Base-by-base conservation (phyloP, 768 basidiomycete genomes). In the Lenzites betulinus region DNA sequence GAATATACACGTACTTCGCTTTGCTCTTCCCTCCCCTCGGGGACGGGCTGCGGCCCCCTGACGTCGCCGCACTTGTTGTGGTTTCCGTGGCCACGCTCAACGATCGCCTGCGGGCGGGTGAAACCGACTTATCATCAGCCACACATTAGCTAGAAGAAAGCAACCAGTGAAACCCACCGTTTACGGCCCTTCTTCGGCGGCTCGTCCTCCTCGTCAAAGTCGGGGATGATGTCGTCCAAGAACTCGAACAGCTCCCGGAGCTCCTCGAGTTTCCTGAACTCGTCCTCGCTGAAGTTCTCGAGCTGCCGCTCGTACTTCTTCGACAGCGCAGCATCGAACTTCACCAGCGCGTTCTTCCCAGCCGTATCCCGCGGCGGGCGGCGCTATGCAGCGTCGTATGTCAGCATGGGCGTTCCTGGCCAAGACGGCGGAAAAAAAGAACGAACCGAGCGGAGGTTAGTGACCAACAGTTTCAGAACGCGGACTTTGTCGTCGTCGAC, bases 251-350 rank as follows among this genome's bases (percentile, higher is more conserved):
- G 67, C 0, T 83, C 80, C 41, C 83, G 80, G 26, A 90, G 79
- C 28, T 83, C 76, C 53, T 86, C 82, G 3, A 92, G 76, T 55
- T 87, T 78, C 59, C 87, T 76, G 59, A 83, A 86, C 43, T 92
- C 88, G 39, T 83, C 87, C 67, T 91, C 89, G 60, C 80, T 84
- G 70, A 92, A 88, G 59, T 81, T 81, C 60, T 86, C 85, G 13
- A 94, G 75, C 65, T 89, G 85, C 54, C 83, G 79, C 38, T 85
- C 83, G 63, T 87, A 93, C 67, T 85, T 87, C 78, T 92, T 94
- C 50, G 75, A 72, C 43, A 97, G 76, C 4, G 76, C 60, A 0
- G 79, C 70, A 33, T 91, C 86, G 68, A 96, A 95, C 62, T 86
- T 87, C 23, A 73, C 75, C 51, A 96, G 78, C 0, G 92, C 87